Base-by-base conservation (phyloP, 176 grass and related monocot genomes). In the Triticum timopheevii region DNA sequence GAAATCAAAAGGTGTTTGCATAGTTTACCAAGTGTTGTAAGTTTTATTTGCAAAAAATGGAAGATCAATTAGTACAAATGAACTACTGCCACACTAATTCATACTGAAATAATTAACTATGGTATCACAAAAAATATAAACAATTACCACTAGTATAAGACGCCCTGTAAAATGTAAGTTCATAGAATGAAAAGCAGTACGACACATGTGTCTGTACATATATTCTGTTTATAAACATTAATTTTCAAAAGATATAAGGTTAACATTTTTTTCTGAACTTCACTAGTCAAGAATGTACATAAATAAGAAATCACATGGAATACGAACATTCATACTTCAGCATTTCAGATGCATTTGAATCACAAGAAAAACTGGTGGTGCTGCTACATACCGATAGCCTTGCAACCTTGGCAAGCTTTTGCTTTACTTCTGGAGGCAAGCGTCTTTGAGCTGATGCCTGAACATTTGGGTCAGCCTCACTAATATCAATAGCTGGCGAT, bases 401-500 rank as follows among this genome's bases (percentile, higher is more conserved):
- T 81, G 97, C 97, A 94, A 99, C 97, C 89, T 97, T 99, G 75
- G 94, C 90, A 67, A 99, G 97, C 75, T 94, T 99, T 87, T 87
- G 89, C 64, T 99, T 99, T 42, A 99, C 92, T 88, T 96, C 92
- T 74, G 79, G 92, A 56, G 97, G 97, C 86, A 99, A 88, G 78
- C 97, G 90, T 56, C 97, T 91, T 90, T 99, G 96, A 85, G 97
- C 80, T 72, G 91, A 73, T 87, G 87, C 87, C 65, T 92, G 93
- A 59, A 71, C 80, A 88, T 85, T 86, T 82, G 90, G 92, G 71
- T 99, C 97, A 66, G 87, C 86, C 74, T 93, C 97, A 64, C 92
- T 93, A 78, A 93, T 85, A 86, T 97, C 90, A 39, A 92, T 81
- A 86, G 87, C 91, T 76, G 91, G 90, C 40, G 90, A 86, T 77